These are phyloP conservation scores for Celoporthe dispersa DNA, from an alignment of 2,329 filamentous ascomycete species.

Conservation along the genomic window DNA sequence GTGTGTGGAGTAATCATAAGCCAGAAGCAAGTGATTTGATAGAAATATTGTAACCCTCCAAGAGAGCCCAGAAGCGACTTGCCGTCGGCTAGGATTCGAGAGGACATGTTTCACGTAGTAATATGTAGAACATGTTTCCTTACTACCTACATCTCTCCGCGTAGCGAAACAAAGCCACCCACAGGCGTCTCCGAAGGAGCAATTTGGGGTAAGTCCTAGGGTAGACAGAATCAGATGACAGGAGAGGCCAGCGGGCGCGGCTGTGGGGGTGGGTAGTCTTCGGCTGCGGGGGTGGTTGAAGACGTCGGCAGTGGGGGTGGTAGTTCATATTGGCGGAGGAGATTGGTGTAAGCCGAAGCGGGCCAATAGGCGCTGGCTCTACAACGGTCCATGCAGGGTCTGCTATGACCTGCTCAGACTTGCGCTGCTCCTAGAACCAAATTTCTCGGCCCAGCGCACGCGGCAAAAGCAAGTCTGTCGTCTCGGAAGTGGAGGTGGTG, in stretches of 20 bases:
- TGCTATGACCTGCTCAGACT: background rate
- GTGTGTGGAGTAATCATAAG: background rate
- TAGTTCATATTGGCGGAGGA: slow-evolving; percentile 14
- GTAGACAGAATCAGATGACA: background rate
- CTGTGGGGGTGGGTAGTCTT: slow-evolving; percentile 19
- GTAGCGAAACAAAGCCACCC: slow-evolving; percentile 1
- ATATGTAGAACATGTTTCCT: background rate
- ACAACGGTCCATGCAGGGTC: background rate
- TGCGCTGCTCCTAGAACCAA: background rate
- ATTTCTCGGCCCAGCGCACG: no score
- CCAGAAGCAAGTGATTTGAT: background rate
- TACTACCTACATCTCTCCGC: background rate
- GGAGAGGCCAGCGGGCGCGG: slow-evolving; percentile 6
- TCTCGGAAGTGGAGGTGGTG: slow-evolving; percentile 24
- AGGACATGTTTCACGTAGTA: background rate
- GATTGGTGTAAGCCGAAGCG: slow-evolving; percentile 18
- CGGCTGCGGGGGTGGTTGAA: slow-evolving; percentile 23
- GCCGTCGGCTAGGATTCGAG: slow-evolving; percentile 2
- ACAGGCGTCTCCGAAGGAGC: slow-evolving; percentile 4
- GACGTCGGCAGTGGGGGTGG: slow-evolving; percentile 21
- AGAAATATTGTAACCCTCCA: slow-evolving; percentile 9
- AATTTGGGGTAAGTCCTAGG: no score
- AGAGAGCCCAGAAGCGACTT: slow-evolving; percentile 2
- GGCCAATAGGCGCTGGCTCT: slow-evolving; percentile 5
- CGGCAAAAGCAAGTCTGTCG: background rate